Percentiles rank a stretch among this genome's conserved stretches.
These are phyloP conservation scores for Lolium multiflorum DNA, from an alignment of 176 grass and related monocot species.

Conservation along the genomic window DNA sequence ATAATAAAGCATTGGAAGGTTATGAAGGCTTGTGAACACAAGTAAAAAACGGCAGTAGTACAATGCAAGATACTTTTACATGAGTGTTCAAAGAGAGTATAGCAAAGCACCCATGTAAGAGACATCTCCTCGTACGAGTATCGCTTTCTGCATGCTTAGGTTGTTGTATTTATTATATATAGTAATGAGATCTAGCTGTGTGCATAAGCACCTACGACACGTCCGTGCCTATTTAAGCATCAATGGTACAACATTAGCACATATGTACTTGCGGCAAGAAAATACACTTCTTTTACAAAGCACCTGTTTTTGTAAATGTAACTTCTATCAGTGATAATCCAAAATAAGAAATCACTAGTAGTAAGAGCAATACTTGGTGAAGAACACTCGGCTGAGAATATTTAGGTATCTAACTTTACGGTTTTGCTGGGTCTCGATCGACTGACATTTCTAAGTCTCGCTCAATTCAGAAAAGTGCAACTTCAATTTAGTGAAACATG, in stretches of 20 bases:
- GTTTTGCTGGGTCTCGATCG: background rate
- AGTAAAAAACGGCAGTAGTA: slow-evolving; percentile 25
- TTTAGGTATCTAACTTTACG: background rate
- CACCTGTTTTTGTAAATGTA: slow-evolving; percentile 17
- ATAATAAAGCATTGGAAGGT: slow-evolving; percentile 11
- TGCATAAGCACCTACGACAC: background rate
- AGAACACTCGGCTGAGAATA: background rate
- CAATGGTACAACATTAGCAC: background rate
- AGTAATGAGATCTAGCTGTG: background rate
- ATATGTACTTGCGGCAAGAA: background rate
- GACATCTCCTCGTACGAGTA: too few relatives aligned
- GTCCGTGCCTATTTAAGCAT: background rate
- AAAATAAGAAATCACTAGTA: background rate
- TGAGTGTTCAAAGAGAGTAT: too few relatives aligned
- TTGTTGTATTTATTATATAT: too few relatives aligned
- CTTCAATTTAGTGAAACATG: background rate
- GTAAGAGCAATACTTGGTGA: background rate
- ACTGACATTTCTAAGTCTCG: background rate
- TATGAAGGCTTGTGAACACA: background rate
- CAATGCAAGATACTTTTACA: too few relatives aligned
- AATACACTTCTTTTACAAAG: background rate
- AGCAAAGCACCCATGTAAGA: too few relatives aligned
- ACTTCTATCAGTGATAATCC: background rate
- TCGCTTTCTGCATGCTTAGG: too few relatives aligned
- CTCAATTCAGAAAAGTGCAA: background rate